These are phyloP conservation scores for Vitis amurensis DNA, from an alignment of 164 flowering plant species.

Conservation along the genomic window DNA sequence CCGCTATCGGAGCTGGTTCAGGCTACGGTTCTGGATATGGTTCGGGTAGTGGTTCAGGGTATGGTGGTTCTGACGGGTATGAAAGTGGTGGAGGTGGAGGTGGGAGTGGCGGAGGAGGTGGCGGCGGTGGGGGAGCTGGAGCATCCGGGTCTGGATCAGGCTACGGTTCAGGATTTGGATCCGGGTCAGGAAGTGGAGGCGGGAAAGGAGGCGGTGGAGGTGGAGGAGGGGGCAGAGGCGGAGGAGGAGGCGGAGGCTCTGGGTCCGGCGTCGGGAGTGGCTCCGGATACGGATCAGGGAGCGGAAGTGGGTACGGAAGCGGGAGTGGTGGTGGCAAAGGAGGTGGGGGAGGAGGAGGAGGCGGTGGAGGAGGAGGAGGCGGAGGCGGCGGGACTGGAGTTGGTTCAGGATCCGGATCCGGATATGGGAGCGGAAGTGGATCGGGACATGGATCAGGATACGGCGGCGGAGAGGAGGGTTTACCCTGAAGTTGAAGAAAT, in stretches of 20 bases:
- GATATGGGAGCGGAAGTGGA: too few species aligned
- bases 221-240: conserved; percentile 13
- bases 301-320: not conserved
- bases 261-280: conserved; percentile 11
- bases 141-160: not conserved
- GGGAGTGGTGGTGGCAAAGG: not conserved
- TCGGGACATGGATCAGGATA: too few species aligned
- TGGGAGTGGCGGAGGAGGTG: conserved; percentile 21
- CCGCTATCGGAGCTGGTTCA: conserved; percentile 2
- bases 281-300: conserved; percentile 1
- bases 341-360: conserved; percentile 2
- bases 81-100: conserved; percentile 14
- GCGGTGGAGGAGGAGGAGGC: not conserved
- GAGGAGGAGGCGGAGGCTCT: conserved; percentile 16
- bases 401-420: too few species aligned
- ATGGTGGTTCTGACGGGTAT: conserved; percentile 10
- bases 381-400: not conserved
- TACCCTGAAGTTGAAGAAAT: too few species aligned
- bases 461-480: too few species aligned
- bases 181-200: conserved; percentile 13
- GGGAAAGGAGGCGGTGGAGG: conserved; percentile 26
- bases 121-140: conserved; percentile 9
- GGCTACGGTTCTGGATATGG: conserved; percentile 13
- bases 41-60: conserved; percentile 21
- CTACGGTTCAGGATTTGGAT: conserved; percentile 21